Percentiles rank a stretch among this genome's conserved stretches.
Conservation (phyloP, 495 filamentous ascomycete species). For the Aspergillus ostianus region DNA sequence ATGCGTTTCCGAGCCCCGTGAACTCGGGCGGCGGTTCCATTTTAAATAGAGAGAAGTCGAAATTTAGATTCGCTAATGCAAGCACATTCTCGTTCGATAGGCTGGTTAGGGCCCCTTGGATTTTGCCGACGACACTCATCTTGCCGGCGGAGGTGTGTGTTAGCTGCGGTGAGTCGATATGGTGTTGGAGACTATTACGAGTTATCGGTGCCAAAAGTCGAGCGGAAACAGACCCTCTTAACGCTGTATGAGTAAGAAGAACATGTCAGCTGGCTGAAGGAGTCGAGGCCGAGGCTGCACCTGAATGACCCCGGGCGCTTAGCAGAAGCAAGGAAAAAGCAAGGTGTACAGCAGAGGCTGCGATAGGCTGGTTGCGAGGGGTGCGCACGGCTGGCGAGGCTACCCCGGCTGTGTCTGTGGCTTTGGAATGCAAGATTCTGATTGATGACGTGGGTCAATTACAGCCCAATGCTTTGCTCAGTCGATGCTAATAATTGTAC, state of each 20-base stretch:
- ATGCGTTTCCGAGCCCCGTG: conserved; percentile 1
- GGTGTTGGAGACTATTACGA: too few relatives aligned
- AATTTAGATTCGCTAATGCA: conserved; percentile 5
- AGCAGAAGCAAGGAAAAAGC: not conserved
- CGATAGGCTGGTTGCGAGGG: not conserved
- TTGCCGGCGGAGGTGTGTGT: not conserved
- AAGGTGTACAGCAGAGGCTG: not conserved
- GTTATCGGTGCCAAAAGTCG: too few relatives aligned
- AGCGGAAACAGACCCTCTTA: too few relatives aligned
- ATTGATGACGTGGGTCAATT: too few relatives aligned
- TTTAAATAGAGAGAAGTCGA: conserved; percentile 13
- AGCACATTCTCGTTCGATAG: conserved; percentile 1
- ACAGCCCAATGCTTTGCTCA: too few relatives aligned
- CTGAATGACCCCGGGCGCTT: not conserved
- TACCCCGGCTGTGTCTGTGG: too few relatives aligned
- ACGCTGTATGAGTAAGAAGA: not conserved
- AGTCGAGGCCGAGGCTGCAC: not conserved
- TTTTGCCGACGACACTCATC: conserved; percentile 1
- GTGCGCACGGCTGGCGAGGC: not conserved
- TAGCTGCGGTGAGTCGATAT: too few relatives aligned
- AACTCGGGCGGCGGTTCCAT: conserved; percentile 8
- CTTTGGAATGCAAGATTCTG: too few relatives aligned
- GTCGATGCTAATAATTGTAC: too few relatives aligned
- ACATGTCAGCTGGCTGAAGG: not conserved
- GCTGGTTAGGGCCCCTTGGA: not conserved